phyloP scores from a whole-genome alignment of 371 early-diverging fungal genomes.

The Apophysomyces trapeziformis region DNA sequence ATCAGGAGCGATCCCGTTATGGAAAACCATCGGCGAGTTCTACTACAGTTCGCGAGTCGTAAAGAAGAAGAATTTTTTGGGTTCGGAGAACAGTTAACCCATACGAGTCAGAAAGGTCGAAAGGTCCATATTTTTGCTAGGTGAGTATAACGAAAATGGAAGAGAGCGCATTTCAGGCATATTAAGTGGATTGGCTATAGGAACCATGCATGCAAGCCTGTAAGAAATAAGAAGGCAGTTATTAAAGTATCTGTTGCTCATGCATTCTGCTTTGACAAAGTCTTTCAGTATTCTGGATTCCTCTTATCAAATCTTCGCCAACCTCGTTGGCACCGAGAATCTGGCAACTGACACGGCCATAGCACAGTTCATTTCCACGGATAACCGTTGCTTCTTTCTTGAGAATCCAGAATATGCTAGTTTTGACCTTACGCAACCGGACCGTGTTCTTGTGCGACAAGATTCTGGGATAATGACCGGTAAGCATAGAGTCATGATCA shows the following conservation, averaged over 20 bases:
- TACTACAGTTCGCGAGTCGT: conserved; percentile 33
- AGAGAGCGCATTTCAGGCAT: no score
- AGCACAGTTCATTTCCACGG: conserved; percentile 54
- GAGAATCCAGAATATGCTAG: conserved; percentile 55
- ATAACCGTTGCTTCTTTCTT: conserved; percentile 48
- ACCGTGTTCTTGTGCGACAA: conserved; percentile 45
- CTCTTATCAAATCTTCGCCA: not conserved
- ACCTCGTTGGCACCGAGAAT: conserved; percentile 28
- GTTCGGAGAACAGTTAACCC: conserved; percentile 53
- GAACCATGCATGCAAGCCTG: no score
- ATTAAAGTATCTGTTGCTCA: no score
- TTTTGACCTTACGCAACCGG: conserved; percentile 49
- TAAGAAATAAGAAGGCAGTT: no score
- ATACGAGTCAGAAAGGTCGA: conserved; percentile 45
- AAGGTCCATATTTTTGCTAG: conserved; percentile 44
- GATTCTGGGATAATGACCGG: conserved; percentile 32
- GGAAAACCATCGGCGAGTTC: conserved; percentile 28
- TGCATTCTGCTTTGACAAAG: not conserved
- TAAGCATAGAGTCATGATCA: not conserved
- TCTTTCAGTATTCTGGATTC: not conserved
- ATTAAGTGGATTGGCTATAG: no score
- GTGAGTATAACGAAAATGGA: not conserved
- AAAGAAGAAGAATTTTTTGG: conserved; percentile 54
- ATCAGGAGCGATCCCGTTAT: conserved; percentile 29
- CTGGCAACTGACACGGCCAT: conserved; percentile 50